Base-by-base conservation (phyloP, 768 basidiomycete genomes). In the Leccinellum albellum region DNA sequence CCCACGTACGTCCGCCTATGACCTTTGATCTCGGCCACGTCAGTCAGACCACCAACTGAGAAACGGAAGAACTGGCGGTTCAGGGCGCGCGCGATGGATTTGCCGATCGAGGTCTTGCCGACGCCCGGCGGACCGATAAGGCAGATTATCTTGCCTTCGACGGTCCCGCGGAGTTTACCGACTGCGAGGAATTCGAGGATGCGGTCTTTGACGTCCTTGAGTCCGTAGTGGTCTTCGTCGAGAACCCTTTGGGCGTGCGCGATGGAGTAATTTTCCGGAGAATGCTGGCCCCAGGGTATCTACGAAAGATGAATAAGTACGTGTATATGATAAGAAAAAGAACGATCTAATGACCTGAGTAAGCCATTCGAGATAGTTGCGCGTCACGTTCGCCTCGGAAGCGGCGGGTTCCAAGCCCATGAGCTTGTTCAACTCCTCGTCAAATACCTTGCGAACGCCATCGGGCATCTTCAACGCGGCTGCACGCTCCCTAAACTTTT, bases 1-100 rank as follows among this genome's bases (percentile, higher is more conserved):
- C 90, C 92, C 52, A 95, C 92, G 68, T 97, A 98, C n/a, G 96
- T 99, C 70, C 97, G 78, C 65, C 97, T 77, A 68, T 99, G 97
- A 1, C 97, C 97, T 75, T 98, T 98, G 68, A 99, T 98, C 80
- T 98, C 97, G 54, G 97, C 97, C 1, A 98, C 94, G 70, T 99
- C 97, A 48, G 93, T 93, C 68, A 99, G 73, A 14, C 97, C 96
- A 61, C 97, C 96, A 4, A 98, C 96, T 9, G 90, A 93, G 75
- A 99, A 97, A 49, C 94, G 82, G 84, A 95, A 98, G 76, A 98
- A 98, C 70, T 93, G 87, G 57, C 96, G 76, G 26, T 88, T 86
- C 23, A 99, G 77, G 4, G 96, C 95, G 15, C 94, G 82, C 0
- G 97, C 88, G 51, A 99, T 97, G 3, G 88, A 91, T 78, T 95